Percentiles rank a stretch among this genome's conserved stretches.
phyloP scores from a whole-genome alignment of 495 filamentous ascomycete genomes.

The Penicilliopsis zonata region DNA sequence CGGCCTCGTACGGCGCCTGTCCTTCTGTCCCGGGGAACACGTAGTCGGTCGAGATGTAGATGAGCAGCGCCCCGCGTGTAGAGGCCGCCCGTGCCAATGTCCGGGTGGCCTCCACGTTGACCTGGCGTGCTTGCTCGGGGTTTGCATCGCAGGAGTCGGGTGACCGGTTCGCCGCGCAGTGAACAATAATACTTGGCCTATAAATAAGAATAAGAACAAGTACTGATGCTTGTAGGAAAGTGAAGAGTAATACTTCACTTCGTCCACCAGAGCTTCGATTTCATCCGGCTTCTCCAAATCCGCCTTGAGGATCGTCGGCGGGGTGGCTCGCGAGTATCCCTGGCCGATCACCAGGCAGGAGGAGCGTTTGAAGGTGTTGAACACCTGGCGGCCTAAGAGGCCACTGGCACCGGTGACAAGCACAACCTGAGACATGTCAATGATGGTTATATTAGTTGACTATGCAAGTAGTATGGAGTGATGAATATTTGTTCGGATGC shows the following conservation, averaged over 20 bases:
- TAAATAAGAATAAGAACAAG: background rate
- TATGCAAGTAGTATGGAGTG: too few species aligned
- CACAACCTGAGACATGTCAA: conserved; percentile 20
- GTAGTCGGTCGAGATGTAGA: conserved; percentile 95
- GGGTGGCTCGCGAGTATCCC: conserved; percentile 60
- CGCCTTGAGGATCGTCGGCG: conserved; percentile 61
- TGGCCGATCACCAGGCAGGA: conserved; percentile 77
- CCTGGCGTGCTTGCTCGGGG: conserved; percentile 56
- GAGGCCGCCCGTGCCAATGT: conserved; percentile 55
- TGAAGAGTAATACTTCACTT: conserved; percentile 35
- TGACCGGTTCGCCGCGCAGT: conserved; percentile 91
- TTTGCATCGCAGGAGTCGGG: conserved; percentile 76
- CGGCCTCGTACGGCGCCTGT: conserved; percentile 72
- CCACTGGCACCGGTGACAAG: conserved; percentile 82
- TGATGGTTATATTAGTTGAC: too few species aligned
- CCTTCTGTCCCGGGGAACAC: conserved; percentile 74
- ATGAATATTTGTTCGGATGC: too few species aligned
- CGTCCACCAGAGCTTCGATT: conserved; percentile 49
- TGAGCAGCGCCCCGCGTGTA: conserved; percentile 49
- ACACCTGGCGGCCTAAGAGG: conserved; percentile 69
- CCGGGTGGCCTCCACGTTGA: conserved; percentile 66
- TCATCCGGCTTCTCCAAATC: conserved; percentile 52
- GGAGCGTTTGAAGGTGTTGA: conserved; percentile 56
- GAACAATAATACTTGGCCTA: conserved; percentile 73
- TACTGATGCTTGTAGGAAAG: background rate